Base-by-base conservation (phyloP, 2,329 filamentous ascomycete species). In the Cladosporium sp. region DNA sequence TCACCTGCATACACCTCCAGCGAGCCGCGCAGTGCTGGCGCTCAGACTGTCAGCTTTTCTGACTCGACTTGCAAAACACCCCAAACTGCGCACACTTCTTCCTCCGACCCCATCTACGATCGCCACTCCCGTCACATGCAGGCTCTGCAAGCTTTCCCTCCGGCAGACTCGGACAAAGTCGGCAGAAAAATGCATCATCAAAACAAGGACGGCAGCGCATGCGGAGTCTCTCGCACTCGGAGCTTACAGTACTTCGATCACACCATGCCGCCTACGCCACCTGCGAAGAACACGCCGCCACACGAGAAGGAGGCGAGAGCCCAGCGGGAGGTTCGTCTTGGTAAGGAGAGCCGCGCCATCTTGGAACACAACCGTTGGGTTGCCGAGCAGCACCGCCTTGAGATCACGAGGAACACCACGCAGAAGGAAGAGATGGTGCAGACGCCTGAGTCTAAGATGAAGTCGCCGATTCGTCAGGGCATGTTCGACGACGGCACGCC, bases 251-350 rank as follows among this genome's bases (percentile, higher is more conserved):
- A 74, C 66, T 66, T 72, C 34, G 72, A 76, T 48, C 39, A 64
- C 16, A 57, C 59, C n/a, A 48, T 68, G 4, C 75, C 79, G 14
- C 79, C 80, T 5, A 81, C 79, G 2, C 80, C 80, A 23, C 79
- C 79, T 6, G 72, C 76, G 16, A 82, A 82, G 65, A 77, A 81
- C 65, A 82, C 80, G 0, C 80, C 80, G 34, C 78, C 78, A 1
- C 69, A 74, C 10, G 64, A 73, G 39, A 69, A 68, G 32, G 64
- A 63, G 34, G 1, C 13, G 21, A 56, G 39, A 21, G 2, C 39
- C 25, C 39, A 49, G 49, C 39, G 46, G 3, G 53, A 58, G 39
- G 26, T 18, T 28, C 39, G 39, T 46, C 39, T 46, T 23, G 8
- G n/a, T 7, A n/a, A 4, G n/a, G 30, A 56, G 8, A 18, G 32